A percentile compares a stretch with the other conserved stretches of the same genome.
These are phyloP conservation scores for Ceratonia siliqua DNA, from an alignment of 306 rosid genomes.

Conservation along the genomic window DNA sequence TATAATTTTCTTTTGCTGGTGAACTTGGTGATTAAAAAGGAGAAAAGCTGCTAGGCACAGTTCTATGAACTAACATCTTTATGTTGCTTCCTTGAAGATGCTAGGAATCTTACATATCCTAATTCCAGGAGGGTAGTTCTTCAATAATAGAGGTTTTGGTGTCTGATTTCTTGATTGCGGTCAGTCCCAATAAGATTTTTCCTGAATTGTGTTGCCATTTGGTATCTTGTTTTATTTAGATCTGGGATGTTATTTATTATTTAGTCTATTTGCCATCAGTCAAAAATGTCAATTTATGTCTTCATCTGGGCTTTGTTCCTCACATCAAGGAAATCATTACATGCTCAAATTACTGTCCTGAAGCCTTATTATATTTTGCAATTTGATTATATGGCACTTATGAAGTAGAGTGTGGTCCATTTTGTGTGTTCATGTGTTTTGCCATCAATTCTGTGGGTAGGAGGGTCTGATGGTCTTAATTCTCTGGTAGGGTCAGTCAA, in stretches of 20 bases:
- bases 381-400: not conserved
- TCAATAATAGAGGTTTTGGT: not conserved
- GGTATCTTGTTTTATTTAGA: not conserved
- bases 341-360: not conserved
- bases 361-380: conserved; percentile 7
- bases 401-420: not conserved
- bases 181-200: not conserved
- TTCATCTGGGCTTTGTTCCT: not conserved
- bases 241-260: not conserved
- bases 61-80: not conserved
- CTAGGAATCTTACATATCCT: not conserved
- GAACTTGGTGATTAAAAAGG: not conserved
- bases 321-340: not conserved
- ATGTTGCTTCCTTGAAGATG: not conserved
- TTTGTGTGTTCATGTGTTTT: not conserved
- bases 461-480: not conserved
- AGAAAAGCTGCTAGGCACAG: not conserved
- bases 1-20: not conserved
- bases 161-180: not conserved
- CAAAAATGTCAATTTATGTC: not conserved
- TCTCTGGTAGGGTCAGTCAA: not conserved
- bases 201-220: not conserved
- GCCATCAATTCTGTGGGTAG: not conserved
- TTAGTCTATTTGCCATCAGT: not conserved
- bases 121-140: not conserved